Evolutionary conservation across 163 green algal species (phyloP), one percentile per base, ranked within the genome.

Genomic region (Trebouxiophyceae sp.): DNA sequence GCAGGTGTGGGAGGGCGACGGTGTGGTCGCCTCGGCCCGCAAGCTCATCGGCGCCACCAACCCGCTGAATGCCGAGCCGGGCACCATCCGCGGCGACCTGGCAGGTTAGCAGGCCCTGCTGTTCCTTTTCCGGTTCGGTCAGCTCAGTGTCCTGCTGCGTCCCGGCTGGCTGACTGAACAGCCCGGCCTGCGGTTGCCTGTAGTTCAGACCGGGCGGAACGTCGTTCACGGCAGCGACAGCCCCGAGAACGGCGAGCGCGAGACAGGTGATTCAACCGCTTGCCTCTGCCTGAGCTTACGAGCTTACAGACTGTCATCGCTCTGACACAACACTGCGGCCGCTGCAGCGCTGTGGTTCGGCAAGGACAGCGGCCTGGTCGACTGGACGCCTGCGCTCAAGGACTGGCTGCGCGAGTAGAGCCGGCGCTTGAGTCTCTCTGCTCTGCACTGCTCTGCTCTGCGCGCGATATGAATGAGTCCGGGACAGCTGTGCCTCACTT

Each of bases 181-280:
- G n/a, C n/a, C n/a, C n/a, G n/a, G n/a, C n/a, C n/a, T n/a, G n/a
- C n/a, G n/a, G n/a, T n/a, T n/a, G n/a, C n/a, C n/a, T 50, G 81
- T 66, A 20, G 65, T 91, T 5, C 61, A 74, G 57, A 75, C 93
- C 2, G 86, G 88, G 24, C 82, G 93, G 63, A 99, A 99, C 76
- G 77, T 97, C 7, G 94, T 98, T 64, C 93, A 99, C 75, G 93
- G 93, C 67, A 92, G 78, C 46, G 93, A 98, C 82, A 75, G 58
- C 32, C 57, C 62, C 3, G 80, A 85, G 63, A 85, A 85, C 57
- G 80, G 77, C 16, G 72, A 81, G 63, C 69, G 77, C n/a, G 80
- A 87, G 65, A 73, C 80, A 54, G 73, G 76, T 82, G 55, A 46
- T 63, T 20, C 56, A 62, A 3, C 44, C 27, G n/a, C 7, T 44